phyloP scores from a whole-genome alignment of 805 yeast species.

The Scheffersomyces spartinae region DNA sequence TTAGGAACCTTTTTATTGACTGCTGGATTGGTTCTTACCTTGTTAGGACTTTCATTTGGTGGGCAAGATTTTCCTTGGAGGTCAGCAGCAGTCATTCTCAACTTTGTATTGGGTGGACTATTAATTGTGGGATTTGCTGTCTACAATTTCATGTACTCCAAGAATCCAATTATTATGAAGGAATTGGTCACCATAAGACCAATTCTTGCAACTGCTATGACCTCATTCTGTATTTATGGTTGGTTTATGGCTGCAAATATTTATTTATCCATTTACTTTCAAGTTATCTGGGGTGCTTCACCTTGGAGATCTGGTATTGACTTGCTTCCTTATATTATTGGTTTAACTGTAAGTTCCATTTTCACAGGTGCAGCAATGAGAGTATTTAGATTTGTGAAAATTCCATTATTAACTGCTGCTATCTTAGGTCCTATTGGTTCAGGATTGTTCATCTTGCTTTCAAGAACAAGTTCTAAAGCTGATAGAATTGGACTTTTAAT shows the following conservation, averaged over 20 bases:
- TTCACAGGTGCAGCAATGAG: conserved; percentile 26
- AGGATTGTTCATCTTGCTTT: conserved; percentile 33
- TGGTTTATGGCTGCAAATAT: conserved; percentile 35
- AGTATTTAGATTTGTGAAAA: conserved; percentile 29
- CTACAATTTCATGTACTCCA: conserved; percentile 32
- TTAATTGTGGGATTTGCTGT: conserved; percentile 19
- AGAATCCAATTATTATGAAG: conserved; percentile 34
- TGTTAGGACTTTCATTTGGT: conserved; percentile 44
- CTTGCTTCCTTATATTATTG: conserved; percentile 29
- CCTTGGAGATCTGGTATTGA: conserved; percentile 36
- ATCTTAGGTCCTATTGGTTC: conserved; percentile 28
- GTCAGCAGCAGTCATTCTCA: conserved; percentile 39
- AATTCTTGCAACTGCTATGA: conserved; percentile 25
- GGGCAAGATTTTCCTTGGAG: conserved; percentile 42
- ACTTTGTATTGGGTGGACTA: conserved; percentile 36
- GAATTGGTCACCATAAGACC: conserved; percentile 25
- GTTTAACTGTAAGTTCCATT: conserved; percentile 26
- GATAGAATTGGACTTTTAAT: conserved; percentile 34
- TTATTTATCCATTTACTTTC: conserved; percentile 37
- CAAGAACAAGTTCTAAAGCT: conserved; percentile 21
- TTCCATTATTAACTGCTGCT: conserved; percentile 24
- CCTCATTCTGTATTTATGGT: conserved; percentile 22
- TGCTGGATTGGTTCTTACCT: conserved; percentile 31
- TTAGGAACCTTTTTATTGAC: conserved; percentile 34
- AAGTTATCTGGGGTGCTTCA: conserved; percentile 29